These are phyloP conservation scores for Cnidoscolus chayamansa DNA, from an alignment of 441 rosid genomes.

Conservation along the genomic window DNA sequence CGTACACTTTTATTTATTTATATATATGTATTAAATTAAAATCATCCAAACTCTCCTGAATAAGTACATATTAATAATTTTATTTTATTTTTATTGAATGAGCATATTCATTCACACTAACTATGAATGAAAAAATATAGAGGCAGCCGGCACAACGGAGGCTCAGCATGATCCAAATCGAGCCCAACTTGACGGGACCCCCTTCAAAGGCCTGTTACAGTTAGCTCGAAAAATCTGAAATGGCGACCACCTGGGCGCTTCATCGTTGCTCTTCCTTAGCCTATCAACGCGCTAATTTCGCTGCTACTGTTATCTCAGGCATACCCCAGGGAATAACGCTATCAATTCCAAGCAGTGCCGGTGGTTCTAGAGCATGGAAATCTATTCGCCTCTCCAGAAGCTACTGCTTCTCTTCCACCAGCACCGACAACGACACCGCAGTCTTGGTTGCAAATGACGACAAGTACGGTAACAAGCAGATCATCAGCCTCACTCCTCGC, in stretches of 20 bases:
- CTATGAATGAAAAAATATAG: too few species aligned
- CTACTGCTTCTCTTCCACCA: slow-evolving; percentile 21
- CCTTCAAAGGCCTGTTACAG: too few species aligned
- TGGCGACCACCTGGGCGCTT: slow-evolving; percentile 33
- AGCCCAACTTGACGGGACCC: too few species aligned
- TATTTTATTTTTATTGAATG: too few species aligned
- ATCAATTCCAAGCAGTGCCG: not conserved
- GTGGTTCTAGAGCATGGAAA: slow-evolving; percentile 23
- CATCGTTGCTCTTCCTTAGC: slow-evolving; percentile 29
- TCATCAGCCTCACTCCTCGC: slow-evolving; percentile 71
- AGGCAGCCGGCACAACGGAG: too few species aligned
- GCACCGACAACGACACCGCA: slow-evolving; percentile 17
- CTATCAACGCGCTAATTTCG: not conserved
- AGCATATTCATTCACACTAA: too few species aligned
- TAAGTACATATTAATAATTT: too few species aligned
- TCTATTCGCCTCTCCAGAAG: slow-evolving; percentile 26
- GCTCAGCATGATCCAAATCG: too few species aligned
- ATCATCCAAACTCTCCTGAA: too few species aligned
- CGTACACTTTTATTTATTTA: too few species aligned
- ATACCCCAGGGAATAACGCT: not conserved
- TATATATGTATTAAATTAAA: too few species aligned
- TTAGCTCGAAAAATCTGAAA: slow-evolving; percentile 10
- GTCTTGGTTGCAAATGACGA: slow-evolving; percentile 55
- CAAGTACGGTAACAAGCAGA: slow-evolving; percentile 68
- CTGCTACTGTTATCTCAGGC: not conserved